Evolutionary conservation across 345 rosid species (phyloP).

Genomic region (Cardamine chenopodiifolia): DNA sequence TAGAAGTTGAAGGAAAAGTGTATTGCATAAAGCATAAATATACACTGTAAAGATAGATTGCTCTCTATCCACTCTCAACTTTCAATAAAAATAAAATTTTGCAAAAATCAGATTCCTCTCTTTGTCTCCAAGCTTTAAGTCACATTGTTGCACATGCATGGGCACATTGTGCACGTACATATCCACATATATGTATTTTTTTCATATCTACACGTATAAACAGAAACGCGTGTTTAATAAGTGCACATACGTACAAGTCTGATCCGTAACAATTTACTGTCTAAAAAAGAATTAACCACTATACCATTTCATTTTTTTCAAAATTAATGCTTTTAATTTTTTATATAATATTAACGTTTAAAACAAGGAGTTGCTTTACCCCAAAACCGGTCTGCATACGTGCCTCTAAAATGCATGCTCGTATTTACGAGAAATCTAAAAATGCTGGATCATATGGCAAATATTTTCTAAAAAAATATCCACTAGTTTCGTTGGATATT

Average conservation of each 20-base stretch:
- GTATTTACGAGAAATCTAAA: not conserved
- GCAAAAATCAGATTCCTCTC: slow-evolving; percentile 32
- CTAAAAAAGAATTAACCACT: too few relatives aligned
- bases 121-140: slow-evolving; percentile 31
- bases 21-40: slow-evolving; percentile 17
- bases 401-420: not conserved
- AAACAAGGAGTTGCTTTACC: too few relatives aligned
- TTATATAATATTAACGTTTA: too few relatives aligned
- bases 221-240: not conserved
- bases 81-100: slow-evolving; percentile 25
- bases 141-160: slow-evolving; percentile 40
- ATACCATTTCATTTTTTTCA: too few relatives aligned
- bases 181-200: not conserved
- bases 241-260: not conserved
- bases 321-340: too few relatives aligned
- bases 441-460: not conserved
- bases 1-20: not conserved
- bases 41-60: slow-evolving; percentile 2
- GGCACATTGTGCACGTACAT: slow-evolving; percentile 24
- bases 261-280: too few relatives aligned
- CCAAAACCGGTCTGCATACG: too few relatives aligned
- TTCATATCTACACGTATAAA: not conserved
- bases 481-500: not conserved
- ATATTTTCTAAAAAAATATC: not conserved
- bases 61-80: slow-evolving; percentile 16